These are phyloP conservation scores for Cercospora nicotianae DNA, from an alignment of 2,329 filamentous ascomycete species.

Conservation along the genomic window DNA sequence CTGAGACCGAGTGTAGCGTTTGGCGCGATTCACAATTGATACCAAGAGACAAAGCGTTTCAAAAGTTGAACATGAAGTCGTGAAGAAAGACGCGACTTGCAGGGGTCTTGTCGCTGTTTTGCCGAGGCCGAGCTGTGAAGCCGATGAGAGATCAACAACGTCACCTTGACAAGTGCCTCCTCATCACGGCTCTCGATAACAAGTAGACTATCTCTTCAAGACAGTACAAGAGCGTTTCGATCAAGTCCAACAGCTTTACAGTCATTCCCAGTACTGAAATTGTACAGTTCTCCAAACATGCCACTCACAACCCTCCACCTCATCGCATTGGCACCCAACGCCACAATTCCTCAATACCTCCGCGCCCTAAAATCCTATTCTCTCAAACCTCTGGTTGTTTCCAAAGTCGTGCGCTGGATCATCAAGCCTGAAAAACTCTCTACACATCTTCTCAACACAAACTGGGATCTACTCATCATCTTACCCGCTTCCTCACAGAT, in stretches of 20 bases:
- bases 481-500: constrained; percentile 35
- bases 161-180: background rate
- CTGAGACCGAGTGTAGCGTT: background rate
- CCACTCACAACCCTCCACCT: constrained; percentile 52
- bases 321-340: constrained; percentile 42
- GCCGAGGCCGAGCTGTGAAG: background rate
- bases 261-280: background rate
- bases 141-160: background rate
- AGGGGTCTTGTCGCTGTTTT: background rate
- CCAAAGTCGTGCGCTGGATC: constrained; percentile 52
- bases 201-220: background rate
- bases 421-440: constrained; percentile 50
- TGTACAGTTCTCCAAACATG: constrained; percentile 38
- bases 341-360: constrained; percentile 44
- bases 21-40: background rate
- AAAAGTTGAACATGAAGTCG: background rate
- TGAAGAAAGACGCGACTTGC: background rate
- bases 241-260: no score
- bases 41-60: background rate
- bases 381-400: constrained; percentile 46
- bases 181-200: background rate
- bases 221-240: no score
- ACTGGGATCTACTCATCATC: constrained; percentile 54
- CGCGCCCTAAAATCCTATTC: constrained; percentile 38
- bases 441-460: constrained; percentile 43